Evolutionary conservation across 164 flowering plant genomes (phyloP), one percentile per base, ranked within the genome.

Genomic region (Dillenia suffruticosa): DNA sequence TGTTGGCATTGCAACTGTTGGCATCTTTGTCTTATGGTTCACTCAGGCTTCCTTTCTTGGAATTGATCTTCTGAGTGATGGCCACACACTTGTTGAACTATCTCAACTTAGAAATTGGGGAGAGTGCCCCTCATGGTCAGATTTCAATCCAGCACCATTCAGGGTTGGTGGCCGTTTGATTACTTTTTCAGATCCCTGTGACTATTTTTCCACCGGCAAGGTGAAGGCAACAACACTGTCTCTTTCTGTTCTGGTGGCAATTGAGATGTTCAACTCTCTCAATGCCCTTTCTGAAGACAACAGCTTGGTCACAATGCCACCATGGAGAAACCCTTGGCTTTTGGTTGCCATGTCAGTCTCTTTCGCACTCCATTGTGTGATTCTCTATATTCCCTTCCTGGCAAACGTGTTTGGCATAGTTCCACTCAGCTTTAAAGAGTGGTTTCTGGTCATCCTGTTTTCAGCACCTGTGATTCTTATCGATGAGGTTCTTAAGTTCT

Each of bases 1-100:
- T 62, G 98, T 92, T 44, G 98, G 95, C 54, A 70, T 86, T 49
- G 96, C 96, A 53, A 92, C 96, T 1, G 98, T 92, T 45, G 98
- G 98, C 60, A 55, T 92, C 54, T 92, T 92, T 59, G 50, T 88
- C 62, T 14, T 92, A 65, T 92, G 98, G 98, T 92, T 86, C 79
- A 89, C 96, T 15, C 89, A 77, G 24, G 68, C 81, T 45, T 83
- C 96, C 8, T 86, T 92, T 68, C 59, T 89, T 59, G 98, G 98
- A 46, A 84, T 92, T 59, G 70, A 81, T 70, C 88, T 92, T 44
- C 72, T 72, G 9, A 74, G 67, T 8, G 98, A 89, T 68, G 96
- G 96, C 26, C 98, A 92, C 68, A 85, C 96, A 9, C 72, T 89
- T n/a, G 81, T 92, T 44, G 68, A 77, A 26, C 74, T 89, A 12